A percentile compares a stretch with the other conserved stretches of the same genome.
phyloP scores from a whole-genome alignment of 768 basidiomycete species.

The Hortiboletus campestris region DNA sequence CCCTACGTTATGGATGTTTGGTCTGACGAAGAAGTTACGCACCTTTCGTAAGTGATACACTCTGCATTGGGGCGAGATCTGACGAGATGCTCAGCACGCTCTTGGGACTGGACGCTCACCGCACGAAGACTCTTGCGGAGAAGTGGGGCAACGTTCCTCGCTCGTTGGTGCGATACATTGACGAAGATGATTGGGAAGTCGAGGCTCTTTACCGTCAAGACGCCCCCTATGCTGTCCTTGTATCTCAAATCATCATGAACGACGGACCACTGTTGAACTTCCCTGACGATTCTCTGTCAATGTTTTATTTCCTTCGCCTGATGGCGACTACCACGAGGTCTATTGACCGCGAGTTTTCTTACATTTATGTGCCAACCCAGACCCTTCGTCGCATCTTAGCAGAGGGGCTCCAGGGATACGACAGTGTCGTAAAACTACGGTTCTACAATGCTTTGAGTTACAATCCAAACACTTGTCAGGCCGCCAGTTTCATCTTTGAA shows the following conservation, averaged over 20 bases:
- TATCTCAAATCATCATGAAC: no score
- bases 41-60: background rate
- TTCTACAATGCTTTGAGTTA: background rate
- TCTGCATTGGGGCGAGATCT: background rate
- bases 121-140: background rate
- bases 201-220: no score
- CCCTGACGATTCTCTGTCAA: background rate
- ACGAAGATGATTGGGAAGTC: no score
- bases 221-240: rapidly evolving
- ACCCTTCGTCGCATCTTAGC: background rate
- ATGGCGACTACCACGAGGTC: no score
- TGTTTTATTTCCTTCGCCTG: background rate
- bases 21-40: background rate
- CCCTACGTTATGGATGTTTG: slow-evolving; percentile 4
- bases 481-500: background rate
- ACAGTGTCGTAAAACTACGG: rapidly evolving
- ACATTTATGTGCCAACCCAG: background rate
- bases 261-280: background rate
- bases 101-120: background rate
- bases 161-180: background rate
- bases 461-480: background rate
- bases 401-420: background rate
- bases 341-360: background rate
- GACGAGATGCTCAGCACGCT: background rate
- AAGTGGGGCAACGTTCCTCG: background rate